Base-by-base conservation (phyloP, 352 stramenopile species). In the Achlya hypogyna region DNA sequence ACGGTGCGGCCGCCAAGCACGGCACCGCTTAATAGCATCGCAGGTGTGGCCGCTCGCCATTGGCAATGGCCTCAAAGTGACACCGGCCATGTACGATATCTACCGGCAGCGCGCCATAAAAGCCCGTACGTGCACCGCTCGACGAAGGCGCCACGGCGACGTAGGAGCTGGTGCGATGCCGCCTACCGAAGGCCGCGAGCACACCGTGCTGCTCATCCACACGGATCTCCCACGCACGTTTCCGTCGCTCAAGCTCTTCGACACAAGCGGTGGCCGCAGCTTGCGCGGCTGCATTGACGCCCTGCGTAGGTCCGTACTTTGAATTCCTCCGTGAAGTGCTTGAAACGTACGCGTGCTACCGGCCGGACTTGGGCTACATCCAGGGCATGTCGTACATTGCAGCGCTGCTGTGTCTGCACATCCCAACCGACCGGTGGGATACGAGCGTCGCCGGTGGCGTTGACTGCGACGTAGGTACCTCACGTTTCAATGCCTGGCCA, bases 341-440 rank as follows among this genome's bases (percentile, higher is more conserved):
- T 9, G 84, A 92, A 58, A 91, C 88, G 5, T 95, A 94, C 63
- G 84, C 84, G 5, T 91, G 82, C 63, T 94, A 93, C 58, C 82
- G 88, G 2, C 88, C 88, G 4, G 88, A 96, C 42, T 69, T 95
- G 27, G 88, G 88, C 0, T 96, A 96, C 54, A 92, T 95, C 53
- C 88, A 96, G 56, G 88, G 88, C 28, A 95, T 96, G 86, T 92
- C 81, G 53, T 96, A 96, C 58, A 69, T 96, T 18, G 85, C 87
- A 0, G 88, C 88, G 12, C 76, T 95, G 71, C 51, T 96, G 23
- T 93, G 84, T 65, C 69, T 96, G 10, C 84, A 94, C 72, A 93
- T 96, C 77, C 82, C 85, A 0, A 78, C 87, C 60, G 82, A 94
- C 62, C 77, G 82, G 22, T 93, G 84, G 45, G 31, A 18, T 51